Evolutionary conservation across 1,284 basidiomycete species (phyloP), one percentile per base, ranked within the genome.

Genomic region (Pseudomicrostroma phylloplanum): DNA sequence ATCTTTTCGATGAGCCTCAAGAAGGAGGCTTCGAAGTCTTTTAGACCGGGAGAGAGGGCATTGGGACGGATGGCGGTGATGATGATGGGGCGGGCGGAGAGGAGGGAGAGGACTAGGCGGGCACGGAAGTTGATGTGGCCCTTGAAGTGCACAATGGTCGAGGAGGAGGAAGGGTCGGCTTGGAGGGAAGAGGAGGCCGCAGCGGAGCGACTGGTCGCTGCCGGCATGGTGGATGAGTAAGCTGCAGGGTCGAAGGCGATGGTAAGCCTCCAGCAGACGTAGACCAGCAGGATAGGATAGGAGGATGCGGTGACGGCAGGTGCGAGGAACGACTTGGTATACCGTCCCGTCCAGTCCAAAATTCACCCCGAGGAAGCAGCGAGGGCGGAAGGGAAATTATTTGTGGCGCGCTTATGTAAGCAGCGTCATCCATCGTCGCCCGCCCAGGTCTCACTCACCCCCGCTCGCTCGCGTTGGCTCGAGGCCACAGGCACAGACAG

Each of bases 1-100:
- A 91, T 82, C 76, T 92, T 92, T 79, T 98, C 94, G 26, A 98
- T 75, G 13, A 98, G 81, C 23, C 96, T 83, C 51, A 99, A 79
- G 39, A 97, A 85, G 73, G 90, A 94, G 59, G 96, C 87, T 82
- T 98, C 96, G 80, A 89, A 96, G 78, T 97, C 93, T 84, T 88
- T 83, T 30, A 99, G 82, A 80, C 96, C 96, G 42, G 96, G 94
- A 77, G 96, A 89, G 71, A 92, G 90, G 81, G 96, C 91, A 58
- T 93, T 88, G 0, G 91, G 83, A 15, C 96, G 87, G 68, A 99
- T 96, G 73, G 86, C 87, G 76, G 94, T 89, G 59, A 98, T 90
- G 63, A 87, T 85, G 11, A 96, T 85, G 19, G 89, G 83, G 68
- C 90, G 89, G 58, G 92, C 91, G 48, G 91, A 91, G 43, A 98